These are phyloP conservation scores for Boletus rex-veris DNA, from an alignment of 768 basidiomycete genomes.

Conservation along the genomic window DNA sequence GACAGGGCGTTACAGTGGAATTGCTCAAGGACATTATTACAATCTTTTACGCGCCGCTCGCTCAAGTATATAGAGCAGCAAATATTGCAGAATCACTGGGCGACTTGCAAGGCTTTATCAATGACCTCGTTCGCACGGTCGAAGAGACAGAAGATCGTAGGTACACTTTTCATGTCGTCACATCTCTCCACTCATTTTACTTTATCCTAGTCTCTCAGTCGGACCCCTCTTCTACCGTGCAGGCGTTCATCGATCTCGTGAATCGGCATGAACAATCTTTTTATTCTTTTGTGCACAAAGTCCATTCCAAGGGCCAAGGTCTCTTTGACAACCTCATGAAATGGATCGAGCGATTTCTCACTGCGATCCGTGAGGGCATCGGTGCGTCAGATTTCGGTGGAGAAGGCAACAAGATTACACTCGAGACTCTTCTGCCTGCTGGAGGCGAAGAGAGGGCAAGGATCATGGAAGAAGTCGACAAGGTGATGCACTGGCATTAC, in stretches of 20 bases:
- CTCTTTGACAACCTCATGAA: slow-evolving; percentile 92
- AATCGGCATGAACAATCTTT: slow-evolving; percentile 93
- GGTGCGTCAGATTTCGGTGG: slow-evolving; percentile 36
- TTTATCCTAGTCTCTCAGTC: slow-evolving; percentile 63
- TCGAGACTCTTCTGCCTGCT: slow-evolving; percentile 89
- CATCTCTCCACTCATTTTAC: background rate
- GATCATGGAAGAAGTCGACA: slow-evolving; percentile 84
- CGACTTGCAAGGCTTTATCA: slow-evolving; percentile 91
- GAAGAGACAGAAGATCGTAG: slow-evolving; percentile 86
- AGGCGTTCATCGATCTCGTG: slow-evolving; percentile 90
- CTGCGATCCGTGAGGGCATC: slow-evolving; percentile 84
- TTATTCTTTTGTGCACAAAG: slow-evolving; percentile 97
- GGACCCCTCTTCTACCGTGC: slow-evolving; percentile 83
- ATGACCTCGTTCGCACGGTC: slow-evolving; percentile 92
- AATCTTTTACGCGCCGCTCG: slow-evolving; percentile 95
- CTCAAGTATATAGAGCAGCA: slow-evolving; percentile 95
- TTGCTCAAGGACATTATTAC: slow-evolving; percentile 97
- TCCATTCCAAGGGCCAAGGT: slow-evolving; percentile 93
- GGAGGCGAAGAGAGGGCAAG: slow-evolving; percentile 68
- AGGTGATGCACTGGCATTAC: slow-evolving; percentile 89
- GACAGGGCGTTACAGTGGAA: slow-evolving; percentile 89
- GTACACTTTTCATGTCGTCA: slow-evolving; percentile 28
- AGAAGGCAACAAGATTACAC: slow-evolving; percentile 45
- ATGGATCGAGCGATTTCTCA: slow-evolving; percentile 96
- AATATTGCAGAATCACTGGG: slow-evolving; percentile 92